phyloP scores from a whole-genome alignment of 202 grass and related monocot species.

The Dendrocalamus latiflorus region DNA sequence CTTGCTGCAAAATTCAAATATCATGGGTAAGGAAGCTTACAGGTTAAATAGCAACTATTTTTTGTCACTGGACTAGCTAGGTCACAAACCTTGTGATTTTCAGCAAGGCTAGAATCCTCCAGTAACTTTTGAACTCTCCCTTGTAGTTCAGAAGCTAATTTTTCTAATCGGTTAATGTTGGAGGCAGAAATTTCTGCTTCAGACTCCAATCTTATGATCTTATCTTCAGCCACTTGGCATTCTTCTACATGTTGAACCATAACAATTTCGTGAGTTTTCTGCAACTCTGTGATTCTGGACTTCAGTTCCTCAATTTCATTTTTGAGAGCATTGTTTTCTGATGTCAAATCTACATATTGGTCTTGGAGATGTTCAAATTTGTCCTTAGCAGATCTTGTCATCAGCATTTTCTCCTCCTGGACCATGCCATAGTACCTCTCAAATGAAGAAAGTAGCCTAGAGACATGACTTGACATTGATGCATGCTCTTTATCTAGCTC shows the following conservation, averaged over 20 bases:
- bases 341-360: slow-evolving; percentile 42
- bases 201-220: slow-evolving; percentile 63
- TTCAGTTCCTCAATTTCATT: slow-evolving; percentile 65
- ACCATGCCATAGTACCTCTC: slow-evolving; percentile 58
- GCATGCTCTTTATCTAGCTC: too few relatives aligned
- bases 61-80: background rate
- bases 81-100: slow-evolving; percentile 68
- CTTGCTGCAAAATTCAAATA: slow-evolving; percentile 59
- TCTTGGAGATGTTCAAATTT: slow-evolving; percentile 67
- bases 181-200: slow-evolving; percentile 62
- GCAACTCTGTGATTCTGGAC: slow-evolving; percentile 62
- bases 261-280: slow-evolving; percentile 78
- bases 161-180: slow-evolving; percentile 52
- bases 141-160: slow-evolving; percentile 59
- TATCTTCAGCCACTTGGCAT: slow-evolving; percentile 74
- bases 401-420: slow-evolving; percentile 63
- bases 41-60: slow-evolving; percentile 13
- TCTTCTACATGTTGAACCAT: slow-evolving; percentile 95
- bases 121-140: slow-evolving; percentile 57
- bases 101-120: slow-evolving; percentile 55
- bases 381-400: slow-evolving; percentile 40
- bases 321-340: slow-evolving; percentile 58
- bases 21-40: slow-evolving; percentile 14
- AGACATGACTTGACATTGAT: slow-evolving; percentile 50
- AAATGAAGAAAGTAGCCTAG: slow-evolving; percentile 54